Evolutionary conservation across 495 filamentous ascomycete species (phyloP).

Genomic region (Mytilinidion resinicola): DNA sequence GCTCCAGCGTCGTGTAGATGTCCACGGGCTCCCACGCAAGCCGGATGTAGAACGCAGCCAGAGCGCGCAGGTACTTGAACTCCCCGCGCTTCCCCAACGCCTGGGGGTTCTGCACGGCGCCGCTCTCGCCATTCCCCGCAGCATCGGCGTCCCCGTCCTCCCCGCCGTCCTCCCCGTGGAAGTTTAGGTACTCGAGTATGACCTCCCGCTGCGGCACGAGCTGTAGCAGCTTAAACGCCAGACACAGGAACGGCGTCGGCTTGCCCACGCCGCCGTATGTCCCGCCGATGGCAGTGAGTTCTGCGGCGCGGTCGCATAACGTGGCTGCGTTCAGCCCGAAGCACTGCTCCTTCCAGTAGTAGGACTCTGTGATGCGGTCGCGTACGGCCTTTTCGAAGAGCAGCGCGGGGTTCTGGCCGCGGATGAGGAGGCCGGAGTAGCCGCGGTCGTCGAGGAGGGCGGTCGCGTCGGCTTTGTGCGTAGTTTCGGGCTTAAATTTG

Average conservation of each 20-base stretch:
- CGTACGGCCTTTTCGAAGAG: slow-evolving; percentile 90
- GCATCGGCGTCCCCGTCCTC: slow-evolving; percentile 51
- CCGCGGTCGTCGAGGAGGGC: slow-evolving; percentile 42
- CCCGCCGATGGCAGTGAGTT: slow-evolving; percentile 77
- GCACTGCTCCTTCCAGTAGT: slow-evolving; percentile 98
- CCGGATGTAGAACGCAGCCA: slow-evolving; percentile 90
- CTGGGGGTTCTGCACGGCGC: slow-evolving; percentile 27
- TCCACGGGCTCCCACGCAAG: slow-evolving; percentile 77
- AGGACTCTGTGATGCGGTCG: slow-evolving; percentile 87
- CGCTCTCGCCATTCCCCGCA: slow-evolving; percentile 12
- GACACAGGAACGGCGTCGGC: slow-evolving; percentile 87
- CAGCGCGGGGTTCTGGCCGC: slow-evolving; percentile 78
- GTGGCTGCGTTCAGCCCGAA: slow-evolving; percentile 91
- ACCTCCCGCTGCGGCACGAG: slow-evolving; percentile 72
- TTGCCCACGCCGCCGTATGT: slow-evolving; percentile 75
- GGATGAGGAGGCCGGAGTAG: slow-evolving; percentile 60
- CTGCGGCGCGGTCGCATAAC: slow-evolving; percentile 81
- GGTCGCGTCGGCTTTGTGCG: slow-evolving; percentile 43
- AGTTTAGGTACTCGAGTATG: slow-evolving; percentile 71
- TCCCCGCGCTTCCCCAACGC: slow-evolving; percentile 17
- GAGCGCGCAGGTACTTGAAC: slow-evolving; percentile 66
- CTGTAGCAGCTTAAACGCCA: slow-evolving; percentile 91
- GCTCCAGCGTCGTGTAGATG: slow-evolving; percentile 75
- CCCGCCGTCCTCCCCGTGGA: slow-evolving; percentile 46
- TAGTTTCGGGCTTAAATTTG: slow-evolving; percentile 5